phyloP scores from a whole-genome alignment of 805 yeast species.

The Torulaspora gathmanii region DNA sequence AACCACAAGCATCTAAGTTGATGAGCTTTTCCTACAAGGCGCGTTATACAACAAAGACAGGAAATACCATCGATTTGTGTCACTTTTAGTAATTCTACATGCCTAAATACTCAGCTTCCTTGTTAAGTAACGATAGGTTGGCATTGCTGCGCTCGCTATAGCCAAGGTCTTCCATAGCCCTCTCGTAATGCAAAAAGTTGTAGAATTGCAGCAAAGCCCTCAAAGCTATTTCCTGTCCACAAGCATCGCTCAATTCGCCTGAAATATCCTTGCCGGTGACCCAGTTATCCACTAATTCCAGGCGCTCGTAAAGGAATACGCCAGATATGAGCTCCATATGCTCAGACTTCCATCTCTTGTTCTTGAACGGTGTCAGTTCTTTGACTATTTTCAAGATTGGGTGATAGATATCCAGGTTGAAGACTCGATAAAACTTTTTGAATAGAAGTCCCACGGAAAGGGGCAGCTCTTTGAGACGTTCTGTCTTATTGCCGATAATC shows the following conservation, averaged over 20 bases:
- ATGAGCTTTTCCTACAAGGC: neutral
- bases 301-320: conserved; percentile 69
- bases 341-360: conserved; percentile 87
- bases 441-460: conserved; percentile 32
- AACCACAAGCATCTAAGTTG: neutral
- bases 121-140: conserved; percentile 36
- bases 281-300: conserved; percentile 82
- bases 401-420: conserved; percentile 56
- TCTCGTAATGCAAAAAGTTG: conserved; percentile 54
- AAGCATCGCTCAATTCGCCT: conserved; percentile 67
- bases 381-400: conserved; percentile 73
- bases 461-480: conserved; percentile 45
- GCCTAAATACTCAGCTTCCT: conserved; percentile 38
- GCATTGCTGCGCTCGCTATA: conserved; percentile 41
- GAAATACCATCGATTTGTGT: neutral
- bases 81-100: conserved; percentile 14
- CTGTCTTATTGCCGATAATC: conserved; percentile 63
- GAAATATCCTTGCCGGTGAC: conserved; percentile 75
- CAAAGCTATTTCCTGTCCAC: conserved; percentile 80
- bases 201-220: conserved; percentile 75
- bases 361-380: conserved; percentile 81
- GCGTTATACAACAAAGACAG: neutral
- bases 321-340: conserved; percentile 92
- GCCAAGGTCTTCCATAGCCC: conserved; percentile 52
- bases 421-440: conserved; percentile 46